Conservation (phyloP, 495 filamentous ascomycete species). For the Pyronema domesticum region DNA sequence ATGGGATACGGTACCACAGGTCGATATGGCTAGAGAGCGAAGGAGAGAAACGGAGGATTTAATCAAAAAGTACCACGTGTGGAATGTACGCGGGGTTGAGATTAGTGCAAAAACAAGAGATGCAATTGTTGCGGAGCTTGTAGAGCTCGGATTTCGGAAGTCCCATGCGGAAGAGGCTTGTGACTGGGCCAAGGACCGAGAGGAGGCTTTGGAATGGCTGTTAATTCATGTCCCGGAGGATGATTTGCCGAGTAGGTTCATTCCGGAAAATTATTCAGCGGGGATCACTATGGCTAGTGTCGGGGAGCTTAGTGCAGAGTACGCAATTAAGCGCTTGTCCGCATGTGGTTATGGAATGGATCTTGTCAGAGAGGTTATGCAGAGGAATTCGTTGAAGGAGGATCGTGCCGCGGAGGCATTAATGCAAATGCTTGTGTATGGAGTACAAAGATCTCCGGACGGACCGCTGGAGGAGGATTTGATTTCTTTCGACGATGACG, state of each 20-base stretch:
- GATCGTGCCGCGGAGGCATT: slow-evolving; percentile 58
- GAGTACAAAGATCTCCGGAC: slow-evolving; percentile 4
- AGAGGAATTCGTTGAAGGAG: slow-evolving; percentile 52
- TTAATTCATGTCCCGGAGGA: slow-evolving; percentile 93
- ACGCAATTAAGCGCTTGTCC: slow-evolving; percentile 33
- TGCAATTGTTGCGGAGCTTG: slow-evolving; percentile 54
- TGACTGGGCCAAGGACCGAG: slow-evolving; percentile 71
- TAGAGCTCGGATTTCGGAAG: slow-evolving; percentile 58
- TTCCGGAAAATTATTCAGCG: slow-evolving; percentile 77
- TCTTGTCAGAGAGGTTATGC: slow-evolving; percentile 56
- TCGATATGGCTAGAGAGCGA: slow-evolving; percentile 73
- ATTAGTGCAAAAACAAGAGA: slow-evolving; percentile 40
- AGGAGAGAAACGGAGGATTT: slow-evolving; percentile 60
- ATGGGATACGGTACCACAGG: slow-evolving; percentile 71
- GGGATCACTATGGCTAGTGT: slow-evolving; percentile 68
- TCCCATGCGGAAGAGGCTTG: slow-evolving; percentile 82
- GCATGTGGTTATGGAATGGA: slow-evolving; percentile 69
- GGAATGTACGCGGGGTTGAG: slow-evolving; percentile 61
- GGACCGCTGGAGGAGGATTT: slow-evolving; percentile 14
- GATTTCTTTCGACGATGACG: slow-evolving; percentile 10
- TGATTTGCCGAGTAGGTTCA: slow-evolving; percentile 71
- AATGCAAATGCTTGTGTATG: slow-evolving; percentile 44
- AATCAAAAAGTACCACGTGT: slow-evolving; percentile 55
- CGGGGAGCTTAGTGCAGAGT: slow-evolving; percentile 30
- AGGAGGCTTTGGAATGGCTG: slow-evolving; percentile 64